Conservation (phyloP, 2,329 filamentous ascomycete species). For the Trichoderma arundinaceum region DNA sequence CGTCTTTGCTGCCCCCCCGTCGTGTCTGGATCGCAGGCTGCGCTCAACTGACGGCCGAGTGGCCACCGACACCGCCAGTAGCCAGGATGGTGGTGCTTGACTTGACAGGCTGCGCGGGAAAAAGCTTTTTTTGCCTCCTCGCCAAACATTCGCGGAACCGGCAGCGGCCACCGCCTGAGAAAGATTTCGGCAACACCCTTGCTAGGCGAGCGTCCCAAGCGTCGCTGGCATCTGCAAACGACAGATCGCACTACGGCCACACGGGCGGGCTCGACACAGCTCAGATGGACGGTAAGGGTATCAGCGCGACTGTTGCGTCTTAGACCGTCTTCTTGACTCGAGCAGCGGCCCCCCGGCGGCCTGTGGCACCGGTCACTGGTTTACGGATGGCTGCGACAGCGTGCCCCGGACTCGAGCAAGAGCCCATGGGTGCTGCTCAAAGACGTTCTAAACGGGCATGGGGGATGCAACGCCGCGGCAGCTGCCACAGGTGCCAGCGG, state of each 20-base stretch:
- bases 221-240: slow-evolving; percentile 25
- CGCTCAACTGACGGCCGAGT: slow-evolving; percentile 22
- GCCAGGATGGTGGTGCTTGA: slow-evolving; percentile 27
- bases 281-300: slow-evolving; percentile 1
- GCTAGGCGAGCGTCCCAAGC: slow-evolving; percentile 27
- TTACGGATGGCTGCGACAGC: slow-evolving; percentile 26
- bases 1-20: not conserved
- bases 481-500: not conserved
- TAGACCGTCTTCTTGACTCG: slow-evolving; percentile 25
- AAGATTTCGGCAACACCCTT: slow-evolving; percentile 33
- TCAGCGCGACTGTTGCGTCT: slow-evolving; percentile 5
- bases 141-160: slow-evolving; percentile 34
- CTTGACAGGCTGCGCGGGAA: slow-evolving; percentile 23
- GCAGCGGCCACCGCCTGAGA: slow-evolving; percentile 31
- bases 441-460: slow-evolving; percentile 17
- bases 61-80: slow-evolving; percentile 31
- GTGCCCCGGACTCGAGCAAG: slow-evolving; percentile 27
- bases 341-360: slow-evolving; percentile 14
- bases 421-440: slow-evolving; percentile 12
- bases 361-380: slow-evolving; percentile 28
- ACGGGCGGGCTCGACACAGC: slow-evolving; percentile 14
- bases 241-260: slow-evolving; percentile 29
- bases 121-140: slow-evolving; percentile 28
- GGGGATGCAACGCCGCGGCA: slow-evolving; percentile 8
- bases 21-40: slow-evolving; percentile 1